A percentile compares a stretch with the other conserved stretches of the same genome.
phyloP scores from a whole-genome alignment of 2,329 filamentous ascomycete species.

The Arthrobotrys megalospora region DNA sequence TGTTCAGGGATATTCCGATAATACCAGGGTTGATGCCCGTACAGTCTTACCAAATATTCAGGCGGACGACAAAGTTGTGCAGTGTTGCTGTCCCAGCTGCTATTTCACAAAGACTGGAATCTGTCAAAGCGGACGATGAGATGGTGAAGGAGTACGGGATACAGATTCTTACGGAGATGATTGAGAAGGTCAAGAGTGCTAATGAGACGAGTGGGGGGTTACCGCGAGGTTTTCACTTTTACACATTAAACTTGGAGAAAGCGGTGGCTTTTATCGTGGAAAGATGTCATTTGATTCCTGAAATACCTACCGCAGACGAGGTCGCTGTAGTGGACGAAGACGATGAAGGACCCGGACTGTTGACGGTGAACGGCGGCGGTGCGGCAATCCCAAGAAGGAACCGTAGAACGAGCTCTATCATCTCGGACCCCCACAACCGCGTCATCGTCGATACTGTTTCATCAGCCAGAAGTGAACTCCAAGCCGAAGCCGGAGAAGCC shows the following conservation, averaged over 20 bases:
- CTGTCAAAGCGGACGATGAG: conserved; percentile 83
- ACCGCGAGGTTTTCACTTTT: conserved; percentile 92
- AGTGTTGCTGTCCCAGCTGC: conserved; percentile 84
- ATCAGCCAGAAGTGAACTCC: conserved; percentile 66
- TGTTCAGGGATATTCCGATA: conserved; percentile 88
- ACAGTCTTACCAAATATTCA: conserved; percentile 96
- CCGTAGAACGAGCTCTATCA: conserved; percentile 82
- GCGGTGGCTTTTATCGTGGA: conserved; percentile 94
- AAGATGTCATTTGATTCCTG: conserved; percentile 83
- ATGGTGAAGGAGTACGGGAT: conserved; percentile 84
- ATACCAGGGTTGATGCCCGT: conserved; percentile 98
- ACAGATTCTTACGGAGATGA: conserved; percentile 85
- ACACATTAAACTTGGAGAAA: conserved; percentile 96
- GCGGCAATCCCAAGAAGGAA: conserved; percentile 56
- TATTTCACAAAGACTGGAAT: conserved; percentile 79
- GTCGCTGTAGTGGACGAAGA: conserved; percentile 67
- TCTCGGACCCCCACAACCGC: conserved; percentile 87
- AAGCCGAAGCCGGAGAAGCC: conserved; percentile 82
- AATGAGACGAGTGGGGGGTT: conserved; percentile 65
- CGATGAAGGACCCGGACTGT: conserved; percentile 68
- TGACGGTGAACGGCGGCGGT: conserved; percentile 36
- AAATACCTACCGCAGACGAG: conserved; percentile 67
- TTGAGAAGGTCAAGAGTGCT: conserved; percentile 78
- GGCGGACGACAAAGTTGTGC: conserved; percentile 92
- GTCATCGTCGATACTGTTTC: conserved; percentile 79